Percentiles rank a stretch among this genome's conserved stretches.
These are phyloP conservation scores for Aspergillus fijiensis DNA, from an alignment of 2,329 filamentous ascomycete species.

Conservation along the genomic window DNA sequence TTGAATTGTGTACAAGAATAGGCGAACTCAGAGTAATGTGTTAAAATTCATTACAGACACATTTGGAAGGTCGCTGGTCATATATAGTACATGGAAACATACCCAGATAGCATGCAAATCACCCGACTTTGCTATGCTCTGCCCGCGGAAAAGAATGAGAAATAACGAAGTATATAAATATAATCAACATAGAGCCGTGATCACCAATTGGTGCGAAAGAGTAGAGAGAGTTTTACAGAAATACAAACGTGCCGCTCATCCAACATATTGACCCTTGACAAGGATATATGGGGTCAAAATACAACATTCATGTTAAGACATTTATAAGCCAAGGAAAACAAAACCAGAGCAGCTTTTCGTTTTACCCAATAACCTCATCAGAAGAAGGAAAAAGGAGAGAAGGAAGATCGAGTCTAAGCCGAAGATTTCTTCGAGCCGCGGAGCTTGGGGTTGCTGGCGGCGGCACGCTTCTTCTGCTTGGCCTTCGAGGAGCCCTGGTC, in stretches of 20 bases:
- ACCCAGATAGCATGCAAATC: conserved; percentile 28
- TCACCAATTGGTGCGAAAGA: conserved; percentile 20
- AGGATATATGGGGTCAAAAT: conserved; percentile 24
- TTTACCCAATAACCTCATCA: conserved; percentile 3
- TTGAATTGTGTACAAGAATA: neutral
- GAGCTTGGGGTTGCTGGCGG: conserved; percentile 45
- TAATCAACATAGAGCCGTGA: conserved; percentile 12
- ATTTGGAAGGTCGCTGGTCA: conserved; percentile 24
- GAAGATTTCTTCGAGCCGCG: conserved; percentile 43
- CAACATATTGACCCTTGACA: conserved; percentile 26
- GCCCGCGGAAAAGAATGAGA: conserved; percentile 26
- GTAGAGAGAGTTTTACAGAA: conserved; percentile 40
- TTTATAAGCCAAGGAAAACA: conserved; percentile 22
- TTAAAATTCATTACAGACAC: conserved; percentile 23
- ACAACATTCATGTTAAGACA: conserved; percentile 32
- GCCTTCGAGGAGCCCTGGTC: conserved; percentile 42
- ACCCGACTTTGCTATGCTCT: conserved; percentile 33
- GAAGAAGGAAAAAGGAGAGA: conserved; percentile 10
- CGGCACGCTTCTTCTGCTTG: conserved; percentile 47
- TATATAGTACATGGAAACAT: conserved; percentile 31
- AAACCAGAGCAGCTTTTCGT: conserved; percentile 12
- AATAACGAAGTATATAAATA: conserved; percentile 19
- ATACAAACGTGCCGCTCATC: conserved; percentile 30
- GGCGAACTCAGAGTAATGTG: neutral
- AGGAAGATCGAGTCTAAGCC: conserved; percentile 22